Conservation (phyloP, 768 basidiomycete genomes). For the Russula sp. region DNA sequence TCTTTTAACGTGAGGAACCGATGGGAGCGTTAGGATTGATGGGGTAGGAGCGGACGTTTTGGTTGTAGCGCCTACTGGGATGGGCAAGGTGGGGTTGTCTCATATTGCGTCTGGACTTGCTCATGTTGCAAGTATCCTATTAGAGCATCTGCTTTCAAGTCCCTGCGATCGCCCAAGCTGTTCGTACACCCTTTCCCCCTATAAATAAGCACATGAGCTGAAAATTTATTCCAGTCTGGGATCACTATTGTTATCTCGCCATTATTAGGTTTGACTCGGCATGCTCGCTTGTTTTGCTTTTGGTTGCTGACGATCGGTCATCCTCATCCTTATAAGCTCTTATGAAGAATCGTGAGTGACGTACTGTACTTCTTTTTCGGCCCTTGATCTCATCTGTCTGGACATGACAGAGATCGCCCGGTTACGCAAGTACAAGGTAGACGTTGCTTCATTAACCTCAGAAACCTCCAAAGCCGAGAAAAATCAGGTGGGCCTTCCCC, state of each 20-base stretch:
- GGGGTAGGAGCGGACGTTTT: conserved; percentile 66
- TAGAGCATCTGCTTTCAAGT: conserved; percentile 86
- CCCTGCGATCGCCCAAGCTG: conserved; percentile 66
- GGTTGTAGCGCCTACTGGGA: conserved; percentile 81
- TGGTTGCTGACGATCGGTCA: not conserved
- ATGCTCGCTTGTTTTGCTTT: not conserved
- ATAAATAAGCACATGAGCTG: not conserved
- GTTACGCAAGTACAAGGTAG: conserved; percentile 52
- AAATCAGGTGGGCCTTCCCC: conserved; percentile 43
- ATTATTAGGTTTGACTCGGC: conserved; percentile 57
- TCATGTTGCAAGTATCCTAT: not conserved
- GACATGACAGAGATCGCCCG: conserved; percentile 55
- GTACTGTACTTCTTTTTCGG: not conserved
- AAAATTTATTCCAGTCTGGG: conserved; percentile 43
- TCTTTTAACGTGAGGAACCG: not conserved
- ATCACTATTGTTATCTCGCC: conserved; percentile 77
- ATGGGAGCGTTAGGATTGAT: not conserved
- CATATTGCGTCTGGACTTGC: not conserved
- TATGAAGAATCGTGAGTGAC: conserved; percentile 71
- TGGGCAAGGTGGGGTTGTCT: conserved; percentile 68
- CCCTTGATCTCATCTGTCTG: not conserved
- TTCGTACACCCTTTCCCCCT: conserved; percentile 33
- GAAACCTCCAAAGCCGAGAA: conserved; percentile 58
- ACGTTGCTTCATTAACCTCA: conserved; percentile 62
- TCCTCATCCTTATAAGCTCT: conserved; percentile 47